These are phyloP conservation scores for Colletotrichum sojae DNA, from an alignment of 2,329 filamentous ascomycete species.

Conservation along the genomic window DNA sequence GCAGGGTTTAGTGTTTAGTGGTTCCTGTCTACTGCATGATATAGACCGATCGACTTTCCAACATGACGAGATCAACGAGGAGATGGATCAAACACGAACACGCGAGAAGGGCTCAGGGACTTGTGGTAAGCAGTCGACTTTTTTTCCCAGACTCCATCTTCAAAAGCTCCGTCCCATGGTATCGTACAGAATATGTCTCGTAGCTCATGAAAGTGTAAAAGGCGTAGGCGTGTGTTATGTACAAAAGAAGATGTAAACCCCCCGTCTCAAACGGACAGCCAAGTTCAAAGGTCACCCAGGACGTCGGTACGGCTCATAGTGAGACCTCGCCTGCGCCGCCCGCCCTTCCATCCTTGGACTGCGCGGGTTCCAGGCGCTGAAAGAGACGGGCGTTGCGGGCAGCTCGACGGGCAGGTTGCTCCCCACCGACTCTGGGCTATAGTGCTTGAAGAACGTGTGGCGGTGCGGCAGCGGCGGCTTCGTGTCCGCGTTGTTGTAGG, in stretches of 20 bases:
- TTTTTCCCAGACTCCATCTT: conserved; percentile 20
- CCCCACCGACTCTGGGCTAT: conserved; percentile 35
- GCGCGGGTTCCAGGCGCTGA: conserved; percentile 32
- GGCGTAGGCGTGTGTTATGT: neutral
- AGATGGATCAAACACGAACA: neutral
- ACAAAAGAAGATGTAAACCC: conserved; percentile 10
- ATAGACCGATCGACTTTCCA: neutral
- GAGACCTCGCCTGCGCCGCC: conserved; percentile 17
- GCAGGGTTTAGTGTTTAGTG: too few relatives aligned
- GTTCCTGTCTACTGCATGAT: neutral
- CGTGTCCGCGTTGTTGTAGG: conserved; percentile 14
- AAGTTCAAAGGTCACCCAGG: conserved; percentile 9
- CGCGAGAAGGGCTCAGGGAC: neutral
- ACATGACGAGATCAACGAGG: too few relatives aligned
- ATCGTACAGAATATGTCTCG: conserved; percentile 28
- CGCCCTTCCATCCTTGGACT: conserved; percentile 8
- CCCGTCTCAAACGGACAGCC: neutral
- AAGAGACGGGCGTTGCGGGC: conserved; percentile 38
- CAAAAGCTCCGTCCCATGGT: neutral
- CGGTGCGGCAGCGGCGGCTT: conserved; percentile 13
- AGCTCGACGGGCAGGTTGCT: conserved; percentile 24
- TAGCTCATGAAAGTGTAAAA: conserved; percentile 14
- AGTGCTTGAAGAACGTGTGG: conserved; percentile 27
- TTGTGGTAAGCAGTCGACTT: conserved; percentile 15
- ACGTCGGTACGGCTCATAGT: conserved; percentile 36